Evolutionary conservation across 2,329 filamentous ascomycete species (phyloP), one percentile per base, ranked within the genome.

Genomic region (Colletotrichum phormii): DNA sequence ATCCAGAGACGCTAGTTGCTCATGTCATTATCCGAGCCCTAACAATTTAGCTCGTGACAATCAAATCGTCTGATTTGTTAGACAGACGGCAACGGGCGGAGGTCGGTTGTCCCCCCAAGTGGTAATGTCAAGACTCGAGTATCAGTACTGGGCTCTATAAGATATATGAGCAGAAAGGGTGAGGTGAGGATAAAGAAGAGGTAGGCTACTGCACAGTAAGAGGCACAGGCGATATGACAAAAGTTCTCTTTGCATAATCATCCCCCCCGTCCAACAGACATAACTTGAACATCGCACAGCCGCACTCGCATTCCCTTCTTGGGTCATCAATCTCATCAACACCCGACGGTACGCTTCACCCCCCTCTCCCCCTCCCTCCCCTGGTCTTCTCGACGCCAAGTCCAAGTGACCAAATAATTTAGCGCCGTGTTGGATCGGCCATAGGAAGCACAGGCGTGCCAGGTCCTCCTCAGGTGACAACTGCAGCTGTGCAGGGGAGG

Each of bases 1-100:
- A 51, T 55, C 46, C 33, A 51, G 26, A 51, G 26, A 64, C 70
- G 55, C 70, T 59, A 61, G 18, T 26, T 72, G n/a, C 18, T 69
- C 61, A 57, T 59, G 66, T 72, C 70, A 70, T 55, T 72, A 70
- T 72, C 70, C 70, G 70, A 70, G 70, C 66, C 70, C 66, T 70
- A 61, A 68, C 51, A 54, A 42, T 46, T 59, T 49, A 54, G 59
- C 66, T 59, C 54, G 62, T 64, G 33, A 64, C 59, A 29, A 31
- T 60, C 18, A 35, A 26, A 59, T 71, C 64, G 46, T 63, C 58
- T 71, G 64, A 63, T 58, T 67, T 67, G 68, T 46, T n/a, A 53
- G 53, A 64, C 35, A 51, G 49, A 11, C 57, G 57, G 49, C 58
- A 13, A 51, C 12, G 26, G 61, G 61, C 11, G 61, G 26, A 29